A percentile compares a stretch with the other conserved stretches of the same genome.
Evolutionary conservation across 148 eudicot genomes (phyloP).

Genomic region (Oxyria digyna): DNA sequence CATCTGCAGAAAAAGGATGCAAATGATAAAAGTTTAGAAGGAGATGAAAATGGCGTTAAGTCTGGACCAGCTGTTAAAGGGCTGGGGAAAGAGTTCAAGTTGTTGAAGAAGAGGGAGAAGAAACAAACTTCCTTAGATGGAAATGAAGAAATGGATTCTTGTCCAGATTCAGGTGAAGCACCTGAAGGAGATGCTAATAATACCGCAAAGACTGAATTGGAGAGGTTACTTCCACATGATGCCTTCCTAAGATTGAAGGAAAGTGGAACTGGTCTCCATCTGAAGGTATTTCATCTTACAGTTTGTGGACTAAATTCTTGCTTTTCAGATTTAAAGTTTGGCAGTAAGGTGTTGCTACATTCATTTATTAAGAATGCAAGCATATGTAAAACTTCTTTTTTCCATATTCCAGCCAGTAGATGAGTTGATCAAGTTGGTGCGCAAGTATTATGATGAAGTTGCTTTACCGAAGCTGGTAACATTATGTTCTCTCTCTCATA

Average conservation of each 20-base stretch:
- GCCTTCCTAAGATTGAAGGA: conserved; percentile 71
- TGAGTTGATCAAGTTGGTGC: conserved; percentile 68
- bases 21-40: conserved; percentile 29
- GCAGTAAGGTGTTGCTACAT: too few species aligned
- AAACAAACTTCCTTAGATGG: conserved; percentile 26
- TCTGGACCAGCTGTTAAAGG: conserved; percentile 68
- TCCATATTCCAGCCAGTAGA: conserved; percentile 47
- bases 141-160: conserved; percentile 30
- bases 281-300: conserved; percentile 42
- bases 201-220: conserved; percentile 30
- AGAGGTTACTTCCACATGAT: conserved; percentile 62
- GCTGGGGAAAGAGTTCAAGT: conserved; percentile 80
- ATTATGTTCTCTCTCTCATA: neutral
- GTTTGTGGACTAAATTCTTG: neutral
- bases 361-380: neutral
- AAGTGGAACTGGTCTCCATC: conserved; percentile 73
- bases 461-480: conserved; percentile 95
- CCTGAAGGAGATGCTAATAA: conserved; percentile 9
- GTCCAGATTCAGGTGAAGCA: conserved; percentile 18
- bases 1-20: conserved; percentile 79
- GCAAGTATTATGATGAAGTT: conserved; percentile 71
- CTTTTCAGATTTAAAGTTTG: neutral
- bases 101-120: conserved; percentile 72
- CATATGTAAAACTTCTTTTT: neutral
- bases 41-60: conserved; percentile 21